These are phyloP conservation scores for Komagataella kurtzmanii DNA, from an alignment of 805 yeast species.

Conservation along the genomic window DNA sequence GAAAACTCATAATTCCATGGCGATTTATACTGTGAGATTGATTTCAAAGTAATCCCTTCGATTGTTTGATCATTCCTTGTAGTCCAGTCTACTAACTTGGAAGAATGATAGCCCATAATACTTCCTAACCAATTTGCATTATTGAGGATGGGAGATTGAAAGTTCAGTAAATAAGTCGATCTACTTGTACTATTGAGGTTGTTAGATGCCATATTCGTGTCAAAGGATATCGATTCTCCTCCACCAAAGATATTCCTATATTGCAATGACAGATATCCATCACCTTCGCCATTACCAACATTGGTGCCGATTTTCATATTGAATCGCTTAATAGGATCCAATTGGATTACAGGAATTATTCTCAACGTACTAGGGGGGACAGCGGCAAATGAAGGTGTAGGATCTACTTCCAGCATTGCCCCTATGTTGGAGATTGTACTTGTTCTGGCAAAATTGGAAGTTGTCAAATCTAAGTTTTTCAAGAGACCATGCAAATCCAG, in stretches of 20 bases:
- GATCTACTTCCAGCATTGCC: constrained; percentile 15
- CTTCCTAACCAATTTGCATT: constrained; percentile 26
- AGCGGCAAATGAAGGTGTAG: constrained; percentile 6
- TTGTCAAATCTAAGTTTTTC: constrained; percentile 25
- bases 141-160: constrained; percentile 29
- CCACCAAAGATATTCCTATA: constrained; percentile 45
- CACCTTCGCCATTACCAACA: constrained; percentile 94
- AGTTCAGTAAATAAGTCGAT: constrained; percentile 34
- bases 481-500: constrained; percentile 27
- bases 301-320: constrained; percentile 89
- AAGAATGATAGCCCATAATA: constrained; percentile 24
- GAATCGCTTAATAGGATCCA: constrained; percentile 53
- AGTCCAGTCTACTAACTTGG: constrained; percentile 33
- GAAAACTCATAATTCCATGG: constrained; percentile 34
- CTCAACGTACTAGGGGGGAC: constrained; percentile 8
- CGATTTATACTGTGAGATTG: constrained; percentile 22
- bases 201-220: constrained; percentile 27
- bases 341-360: constrained; percentile 15
- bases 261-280: constrained; percentile 76
- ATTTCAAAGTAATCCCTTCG: constrained; percentile 27
- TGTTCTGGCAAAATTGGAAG: constrained; percentile 27
- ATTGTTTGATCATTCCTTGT: constrained; percentile 27
- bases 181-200: constrained; percentile 34
- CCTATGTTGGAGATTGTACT: constrained; percentile 29
- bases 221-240: constrained; percentile 35